These are phyloP conservation scores for Yamadazyma triangularis DNA, from an alignment of 1,139 yeast species.

Conservation along the genomic window DNA sequence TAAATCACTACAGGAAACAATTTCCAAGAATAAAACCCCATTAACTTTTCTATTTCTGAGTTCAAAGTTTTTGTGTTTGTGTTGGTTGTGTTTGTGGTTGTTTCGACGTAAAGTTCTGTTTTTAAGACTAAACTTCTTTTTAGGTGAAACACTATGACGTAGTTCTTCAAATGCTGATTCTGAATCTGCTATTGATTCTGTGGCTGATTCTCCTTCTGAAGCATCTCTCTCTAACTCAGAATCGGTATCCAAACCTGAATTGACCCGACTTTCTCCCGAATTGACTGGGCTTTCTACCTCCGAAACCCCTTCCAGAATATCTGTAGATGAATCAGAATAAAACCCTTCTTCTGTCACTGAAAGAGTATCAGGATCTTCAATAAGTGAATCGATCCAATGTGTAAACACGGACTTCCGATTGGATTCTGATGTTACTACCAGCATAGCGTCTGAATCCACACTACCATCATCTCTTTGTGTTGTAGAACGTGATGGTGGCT, in stretches of 20 bases:
- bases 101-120: too few species aligned
- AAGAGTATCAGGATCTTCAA: slow-evolving; percentile 6
- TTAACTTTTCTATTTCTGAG: slow-evolving; percentile 41
- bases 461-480: slow-evolving; percentile 1
- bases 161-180: slow-evolving; percentile 1
- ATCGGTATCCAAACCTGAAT: too few species aligned
- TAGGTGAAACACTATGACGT: too few species aligned
- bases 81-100: slow-evolving; percentile 5
- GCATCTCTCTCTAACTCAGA: too few species aligned
- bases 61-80: slow-evolving; percentile 22
- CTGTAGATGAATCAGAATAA: slow-evolving; percentile 27
- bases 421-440: slow-evolving; percentile 1
- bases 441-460: neutral
- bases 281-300: too few species aligned
- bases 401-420: slow-evolving; percentile 14
- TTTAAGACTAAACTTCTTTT: slow-evolving; percentile 7
- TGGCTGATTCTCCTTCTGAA: slow-evolving; percentile 3
- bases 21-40: slow-evolving; percentile 77
- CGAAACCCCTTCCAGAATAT: too few species aligned
- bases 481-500: slow-evolving; percentile 17
- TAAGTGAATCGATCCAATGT: slow-evolving; percentile 26
- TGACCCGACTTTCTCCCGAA: too few species aligned
- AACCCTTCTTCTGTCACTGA: slow-evolving; percentile 40
- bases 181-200: slow-evolving; percentile 6
- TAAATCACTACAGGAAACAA: slow-evolving; percentile 64